phyloP scores from a whole-genome alignment of 768 basidiomycete genomes.

The Ramaria sp. region DNA sequence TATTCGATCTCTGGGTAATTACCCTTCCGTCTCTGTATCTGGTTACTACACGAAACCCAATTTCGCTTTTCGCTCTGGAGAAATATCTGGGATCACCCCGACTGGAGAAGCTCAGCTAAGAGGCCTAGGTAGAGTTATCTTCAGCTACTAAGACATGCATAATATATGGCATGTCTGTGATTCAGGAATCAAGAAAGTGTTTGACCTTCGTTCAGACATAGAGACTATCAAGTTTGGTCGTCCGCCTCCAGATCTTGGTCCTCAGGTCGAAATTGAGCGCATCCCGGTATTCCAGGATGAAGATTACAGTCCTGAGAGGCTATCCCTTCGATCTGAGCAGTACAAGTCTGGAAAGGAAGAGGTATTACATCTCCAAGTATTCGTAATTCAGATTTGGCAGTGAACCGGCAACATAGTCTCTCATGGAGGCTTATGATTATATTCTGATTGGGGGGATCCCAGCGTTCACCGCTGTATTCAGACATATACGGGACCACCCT shows the following conservation, averaged over 20 bases:
- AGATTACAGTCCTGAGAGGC: slow-evolving; percentile 76
- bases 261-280: slow-evolving; percentile 49
- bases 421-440: slow-evolving; percentile 72
- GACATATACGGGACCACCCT: slow-evolving; percentile 63
- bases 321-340: slow-evolving; percentile 31
- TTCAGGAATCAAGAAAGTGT: slow-evolving; percentile 45
- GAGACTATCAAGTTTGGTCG: slow-evolving; percentile 67
- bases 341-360: background rate
- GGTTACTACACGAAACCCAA: slow-evolving; percentile 45
- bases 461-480: slow-evolving; percentile 57
- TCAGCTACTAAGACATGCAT: background rate
- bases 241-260: slow-evolving; percentile 45
- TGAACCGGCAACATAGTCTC: slow-evolving; percentile 35
- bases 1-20: slow-evolving; percentile 59
- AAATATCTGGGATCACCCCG: slow-evolving; percentile 56
- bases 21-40: slow-evolving; percentile 26
- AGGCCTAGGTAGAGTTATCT: slow-evolving; percentile 25
- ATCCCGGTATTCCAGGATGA: slow-evolving; percentile 55
- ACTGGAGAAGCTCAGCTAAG: background rate
- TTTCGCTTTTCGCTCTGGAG: slow-evolving; percentile 58
- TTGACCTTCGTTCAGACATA: slow-evolving; percentile 70
- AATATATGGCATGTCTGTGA: background rate
- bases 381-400: background rate
- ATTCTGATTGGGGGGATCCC: slow-evolving; percentile 64
- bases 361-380: background rate